Conservation (phyloP, 495 filamentous ascomycete genomes). For the Trichoderma asperelloides region DNA sequence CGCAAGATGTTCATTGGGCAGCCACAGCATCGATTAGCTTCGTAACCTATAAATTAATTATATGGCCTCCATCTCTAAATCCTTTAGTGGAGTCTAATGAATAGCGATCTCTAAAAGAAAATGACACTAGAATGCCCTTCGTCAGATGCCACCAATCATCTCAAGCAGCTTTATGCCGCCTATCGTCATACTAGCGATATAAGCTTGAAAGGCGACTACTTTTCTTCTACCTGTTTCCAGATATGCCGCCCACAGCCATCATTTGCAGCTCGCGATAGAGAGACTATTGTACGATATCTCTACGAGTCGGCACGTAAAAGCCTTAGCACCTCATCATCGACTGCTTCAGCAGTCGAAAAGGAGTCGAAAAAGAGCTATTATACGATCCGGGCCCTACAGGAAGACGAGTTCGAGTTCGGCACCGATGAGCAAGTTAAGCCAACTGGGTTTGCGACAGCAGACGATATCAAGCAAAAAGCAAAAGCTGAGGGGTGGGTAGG, state of each 20-base stretch:
- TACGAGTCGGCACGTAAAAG: constrained; percentile 11
- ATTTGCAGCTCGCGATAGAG: constrained; percentile 12
- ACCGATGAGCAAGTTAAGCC: constrained; percentile 12
- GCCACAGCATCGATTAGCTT: no score
- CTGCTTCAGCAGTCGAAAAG: background rate
- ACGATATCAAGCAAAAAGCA: constrained; percentile 11
- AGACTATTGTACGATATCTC: constrained; percentile 16
- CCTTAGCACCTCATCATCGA: background rate
- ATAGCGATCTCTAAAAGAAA: background rate
- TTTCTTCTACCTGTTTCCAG: constrained; percentile 13
- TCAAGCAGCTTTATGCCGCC: constrained; percentile 39
- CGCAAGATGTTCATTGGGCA: no score
- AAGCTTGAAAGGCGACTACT: constrained; percentile 16
- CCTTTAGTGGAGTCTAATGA: no score
- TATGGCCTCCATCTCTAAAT: no score
- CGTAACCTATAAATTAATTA: no score
- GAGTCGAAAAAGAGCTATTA: constrained; percentile 2
- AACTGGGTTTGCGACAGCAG: constrained; percentile 8
- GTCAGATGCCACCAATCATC: background rate
- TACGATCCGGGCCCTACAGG: constrained; percentile 15
- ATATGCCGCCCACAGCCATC: constrained; percentile 16
- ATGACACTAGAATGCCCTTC: background rate
- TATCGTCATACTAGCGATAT: constrained; percentile 49
- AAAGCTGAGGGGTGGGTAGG: constrained; percentile 15
- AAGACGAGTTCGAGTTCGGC: constrained; percentile 15